Conservation (phyloP, 2,329 filamentous ascomycete genomes). For the Penicillium sp. region DNA sequence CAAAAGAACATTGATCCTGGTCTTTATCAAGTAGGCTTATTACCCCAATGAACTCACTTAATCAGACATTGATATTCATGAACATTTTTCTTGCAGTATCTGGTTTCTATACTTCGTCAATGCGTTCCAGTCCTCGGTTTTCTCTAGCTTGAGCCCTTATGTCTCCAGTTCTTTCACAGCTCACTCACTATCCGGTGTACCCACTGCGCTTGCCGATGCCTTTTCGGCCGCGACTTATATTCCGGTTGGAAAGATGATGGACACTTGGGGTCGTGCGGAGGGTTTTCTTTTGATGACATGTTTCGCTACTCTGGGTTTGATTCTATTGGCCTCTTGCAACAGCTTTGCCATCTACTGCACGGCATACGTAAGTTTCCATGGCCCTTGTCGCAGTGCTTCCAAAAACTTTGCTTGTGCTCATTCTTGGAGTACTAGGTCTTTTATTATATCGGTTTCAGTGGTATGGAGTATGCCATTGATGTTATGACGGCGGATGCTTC, state of each 20-base stretch:
- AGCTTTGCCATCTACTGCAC: constrained; percentile 60
- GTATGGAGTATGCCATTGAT: constrained; percentile 55
- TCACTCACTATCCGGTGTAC: constrained; percentile 53
- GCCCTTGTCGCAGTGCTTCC: neutral
- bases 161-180: constrained; percentile 50
- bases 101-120: constrained; percentile 39
- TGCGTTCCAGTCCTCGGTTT: constrained; percentile 32
- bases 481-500: constrained; percentile 64
- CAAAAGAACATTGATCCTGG: constrained; percentile 24
- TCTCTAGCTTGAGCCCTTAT: constrained; percentile 42
- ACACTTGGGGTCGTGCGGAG: constrained; percentile 58
- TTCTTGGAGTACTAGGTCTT: constrained; percentile 40
- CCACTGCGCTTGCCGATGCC: constrained; percentile 52
- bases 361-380: constrained; percentile 39
- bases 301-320: constrained; percentile 47
- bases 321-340: constrained; percentile 60
- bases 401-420: neutral
- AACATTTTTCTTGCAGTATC: constrained; percentile 21
- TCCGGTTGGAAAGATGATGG: constrained; percentile 58
- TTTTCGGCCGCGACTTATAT: constrained; percentile 57
- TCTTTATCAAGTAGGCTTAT: constrained; percentile 2
- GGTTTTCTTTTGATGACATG: constrained; percentile 51
- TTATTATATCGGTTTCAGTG: constrained; percentile 57
- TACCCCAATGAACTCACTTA: no score
- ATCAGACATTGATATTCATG: neutral